Conservation (phyloP, 2,329 filamentous ascomycete species). For the Neofusicoccum laricinum region DNA sequence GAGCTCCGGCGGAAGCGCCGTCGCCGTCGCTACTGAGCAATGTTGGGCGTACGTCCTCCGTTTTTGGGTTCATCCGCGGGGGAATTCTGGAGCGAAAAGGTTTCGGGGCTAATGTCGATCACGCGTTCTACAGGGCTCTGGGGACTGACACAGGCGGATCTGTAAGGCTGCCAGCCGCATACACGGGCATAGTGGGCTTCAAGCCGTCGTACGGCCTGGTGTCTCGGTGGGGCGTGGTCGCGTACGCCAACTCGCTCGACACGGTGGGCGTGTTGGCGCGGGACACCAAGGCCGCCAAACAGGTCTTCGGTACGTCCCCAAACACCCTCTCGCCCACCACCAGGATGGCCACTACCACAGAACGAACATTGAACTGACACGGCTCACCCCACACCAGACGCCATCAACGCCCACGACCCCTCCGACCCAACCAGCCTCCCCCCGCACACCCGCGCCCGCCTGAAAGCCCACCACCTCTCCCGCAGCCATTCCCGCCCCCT, state of each 20-base stretch:
- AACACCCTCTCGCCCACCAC: too few species aligned
- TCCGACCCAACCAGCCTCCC: slow-evolving; percentile 74
- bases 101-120: too few species aligned
- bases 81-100: too few species aligned
- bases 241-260: slow-evolving; percentile 90
- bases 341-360: too few species aligned
- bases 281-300: slow-evolving; percentile 47
- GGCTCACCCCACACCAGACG: slow-evolving; percentile 32
- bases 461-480: slow-evolving; percentile 16
- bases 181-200: slow-evolving; percentile 78
- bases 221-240: slow-evolving; percentile 80
- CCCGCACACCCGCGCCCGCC: slow-evolving; percentile 50
- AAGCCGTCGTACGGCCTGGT: slow-evolving; percentile 90
- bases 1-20: slow-evolving; percentile 90
- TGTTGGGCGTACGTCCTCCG: slow-evolving; percentile 53
- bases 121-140: slow-evolving; percentile 54
- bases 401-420: slow-evolving; percentile 60
- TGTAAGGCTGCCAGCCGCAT: slow-evolving; percentile 82
- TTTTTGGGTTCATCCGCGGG: background rate
- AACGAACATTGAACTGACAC: too few species aligned
- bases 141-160: slow-evolving; percentile 94
- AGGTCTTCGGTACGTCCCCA: slow-evolving; percentile 34
- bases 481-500: slow-evolving; percentile 25
- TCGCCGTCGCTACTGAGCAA: slow-evolving; percentile 68
- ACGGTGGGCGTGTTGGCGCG: slow-evolving; percentile 76